Evolutionary conservation across 2,329 filamentous ascomycete genomes (phyloP), one percentile per base, ranked within the genome.

Genomic region (Coniochaeta prunicola): DNA sequence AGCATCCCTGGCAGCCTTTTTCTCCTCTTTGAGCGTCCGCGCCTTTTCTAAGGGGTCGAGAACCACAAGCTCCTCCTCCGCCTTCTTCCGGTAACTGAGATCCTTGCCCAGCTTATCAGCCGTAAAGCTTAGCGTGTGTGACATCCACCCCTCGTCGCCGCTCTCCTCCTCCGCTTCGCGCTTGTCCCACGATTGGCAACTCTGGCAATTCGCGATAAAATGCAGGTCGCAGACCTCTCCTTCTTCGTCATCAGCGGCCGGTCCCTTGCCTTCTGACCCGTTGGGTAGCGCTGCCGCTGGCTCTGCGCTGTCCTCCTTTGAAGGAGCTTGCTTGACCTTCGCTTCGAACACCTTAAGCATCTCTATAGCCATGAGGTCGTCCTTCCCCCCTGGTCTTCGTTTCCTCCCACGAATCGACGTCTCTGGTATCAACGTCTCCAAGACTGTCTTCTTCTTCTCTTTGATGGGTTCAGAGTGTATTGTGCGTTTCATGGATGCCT

Each of bases 141-240:
- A 85, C 85, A 97, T 90, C 92, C 93, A 97, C 8, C 86, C 87
- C 55, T 83, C 79, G 55, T 85, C 85, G 60, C 84, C 82, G 64
- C 80, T 81, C 3, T 87, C 83, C 2, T 77, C 77, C 24, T 81
- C 77, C 13, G 79, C 77, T 3, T 79, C 83, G 42, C 78, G 80
- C 65, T 86, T 81, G 67, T 96, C 89, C 91, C 92, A 96, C 0
- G 88, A 84, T 60, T 84, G 86, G 72, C 94, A 97, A 50, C 91
- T 96, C 70, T 96, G 91, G 72, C 94, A 99, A 67, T 96, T 90
- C 55, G 89, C 90, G 63, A 99, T 96, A 72, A 97, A 99, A 71
- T 99, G 94, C 36, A 99, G 76, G 71, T 97, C 94, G 69, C 94
- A 99, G 4, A 96, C 79, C 56, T 81, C 81, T 2, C 85, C 87